These are phyloP conservation scores for Carpinus fangiana DNA, from an alignment of 306 rosid genomes.

Conservation along the genomic window DNA sequence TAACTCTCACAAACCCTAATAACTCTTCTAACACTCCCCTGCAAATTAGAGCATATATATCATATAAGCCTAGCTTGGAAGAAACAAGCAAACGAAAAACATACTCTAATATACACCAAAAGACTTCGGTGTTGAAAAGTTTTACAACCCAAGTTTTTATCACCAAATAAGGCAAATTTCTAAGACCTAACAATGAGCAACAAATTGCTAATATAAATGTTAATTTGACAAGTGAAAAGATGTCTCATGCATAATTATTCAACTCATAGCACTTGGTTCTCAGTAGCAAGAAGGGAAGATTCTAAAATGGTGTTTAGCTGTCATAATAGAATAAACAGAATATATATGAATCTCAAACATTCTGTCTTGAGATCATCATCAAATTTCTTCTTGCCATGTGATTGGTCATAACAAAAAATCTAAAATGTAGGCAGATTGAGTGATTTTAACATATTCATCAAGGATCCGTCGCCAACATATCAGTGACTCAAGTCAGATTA, in stretches of 20 bases:
- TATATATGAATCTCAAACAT: not conserved
- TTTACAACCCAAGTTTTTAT: too few species aligned
- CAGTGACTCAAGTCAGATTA: not conserved
- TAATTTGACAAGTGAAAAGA: not conserved
- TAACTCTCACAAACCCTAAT: too few species aligned
- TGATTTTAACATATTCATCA: not conserved
- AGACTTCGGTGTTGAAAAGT: too few species aligned
- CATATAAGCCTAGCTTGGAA: too few species aligned
- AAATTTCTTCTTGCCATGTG: not conserved
- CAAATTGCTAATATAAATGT: not conserved
- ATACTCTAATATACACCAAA: too few species aligned
- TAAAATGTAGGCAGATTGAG: not conserved
- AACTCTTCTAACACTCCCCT: too few species aligned
- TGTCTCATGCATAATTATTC: not conserved
- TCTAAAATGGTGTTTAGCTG: not conserved
- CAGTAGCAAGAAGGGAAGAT: not conserved
- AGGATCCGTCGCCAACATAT: not conserved
- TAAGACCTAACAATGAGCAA: not conserved
- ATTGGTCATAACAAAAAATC: not conserved
- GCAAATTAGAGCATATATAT: too few species aligned
- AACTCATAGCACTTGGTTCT: not conserved
- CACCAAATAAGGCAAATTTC: too few species aligned
- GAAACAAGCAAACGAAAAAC: too few species aligned
- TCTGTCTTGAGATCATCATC: not conserved
- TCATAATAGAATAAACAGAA: not conserved